phyloP scores from a whole-genome alignment of 495 filamentous ascomycete genomes.

The Aspergillus sclerotiicarbonarius region DNA sequence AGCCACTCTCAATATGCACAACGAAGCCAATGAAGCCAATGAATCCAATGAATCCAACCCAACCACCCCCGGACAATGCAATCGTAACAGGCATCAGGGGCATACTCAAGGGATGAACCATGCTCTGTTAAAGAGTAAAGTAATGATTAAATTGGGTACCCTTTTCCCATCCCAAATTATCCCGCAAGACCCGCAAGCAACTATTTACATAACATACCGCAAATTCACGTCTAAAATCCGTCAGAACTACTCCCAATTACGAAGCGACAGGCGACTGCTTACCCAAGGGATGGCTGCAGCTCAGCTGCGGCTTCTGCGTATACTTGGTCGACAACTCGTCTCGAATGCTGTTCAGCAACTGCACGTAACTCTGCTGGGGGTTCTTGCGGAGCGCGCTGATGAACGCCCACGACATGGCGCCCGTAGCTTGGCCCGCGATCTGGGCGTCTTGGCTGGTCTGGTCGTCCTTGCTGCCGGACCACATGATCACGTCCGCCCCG shows the following conservation, averaged over 20 bases:
- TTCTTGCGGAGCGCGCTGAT: slow-evolving; percentile 93
- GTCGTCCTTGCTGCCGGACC: slow-evolving; percentile 92
- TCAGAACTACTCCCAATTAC: slow-evolving; percentile 23
- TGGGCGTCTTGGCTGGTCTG: slow-evolving; percentile 75
- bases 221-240: slow-evolving; percentile 56
- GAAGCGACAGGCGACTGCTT: slow-evolving; percentile 34
- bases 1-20: neutral
- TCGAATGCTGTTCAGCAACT: slow-evolving; percentile 91
- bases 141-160: neutral
- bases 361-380: slow-evolving; percentile 96
- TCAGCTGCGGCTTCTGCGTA: slow-evolving; percentile 93
- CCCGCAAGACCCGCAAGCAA: slow-evolving; percentile 6
- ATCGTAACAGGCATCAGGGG: neutral
- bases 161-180: slow-evolving; percentile 7
- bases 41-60: neutral
- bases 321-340: slow-evolving; percentile 89
- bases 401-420: slow-evolving; percentile 98
- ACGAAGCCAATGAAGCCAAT: neutral
- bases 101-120: neutral
- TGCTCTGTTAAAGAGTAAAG: neutral
- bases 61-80: neutral
- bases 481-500: slow-evolving; percentile 95
- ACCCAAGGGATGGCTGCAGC: slow-evolving; percentile 95
- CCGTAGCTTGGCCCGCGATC: slow-evolving; percentile 81
- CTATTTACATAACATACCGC: slow-evolving; percentile 62